These are phyloP conservation scores for Phytophthora pinifolia DNA, from an alignment of 352 stramenopile genomes.

Conservation along the genomic window DNA sequence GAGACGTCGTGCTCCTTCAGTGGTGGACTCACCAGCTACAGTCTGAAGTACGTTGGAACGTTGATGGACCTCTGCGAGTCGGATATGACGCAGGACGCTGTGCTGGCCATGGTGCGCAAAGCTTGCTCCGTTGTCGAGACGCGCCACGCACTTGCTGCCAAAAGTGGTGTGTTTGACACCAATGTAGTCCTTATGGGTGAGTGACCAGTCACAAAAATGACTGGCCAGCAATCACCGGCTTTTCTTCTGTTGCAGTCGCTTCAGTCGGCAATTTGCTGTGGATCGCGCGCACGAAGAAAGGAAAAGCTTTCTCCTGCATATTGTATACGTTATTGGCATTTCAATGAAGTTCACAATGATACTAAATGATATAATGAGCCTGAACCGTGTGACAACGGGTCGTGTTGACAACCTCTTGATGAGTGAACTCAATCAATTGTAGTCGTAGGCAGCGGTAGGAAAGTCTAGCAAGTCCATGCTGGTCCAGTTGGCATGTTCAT, in stretches of 20 bases:
- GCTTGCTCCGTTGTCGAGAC: constrained; percentile 29
- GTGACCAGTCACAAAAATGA: constrained; percentile 16
- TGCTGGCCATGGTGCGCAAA: constrained; percentile 32
- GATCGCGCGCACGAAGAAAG: neutral
- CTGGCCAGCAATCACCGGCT: constrained; percentile 27
- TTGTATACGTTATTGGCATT: constrained; percentile 11
- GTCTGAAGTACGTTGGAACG: constrained; percentile 57
- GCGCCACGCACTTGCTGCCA: neutral
- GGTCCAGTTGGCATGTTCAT: too few species aligned
- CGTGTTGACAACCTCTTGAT: constrained; percentile 65
- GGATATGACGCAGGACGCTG: constrained; percentile 17
- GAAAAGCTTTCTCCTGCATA: neutral
- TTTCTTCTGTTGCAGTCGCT: too few species aligned
- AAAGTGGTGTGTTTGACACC: constrained; percentile 28
- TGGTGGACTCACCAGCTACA: constrained; percentile 65
- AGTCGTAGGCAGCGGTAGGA: neutral
- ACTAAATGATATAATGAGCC: constrained; percentile 82
- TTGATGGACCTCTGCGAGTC: constrained; percentile 52
- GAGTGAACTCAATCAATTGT: constrained; percentile 46
- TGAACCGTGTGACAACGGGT: constrained; percentile 48
- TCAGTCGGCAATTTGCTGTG: constrained; percentile 27
- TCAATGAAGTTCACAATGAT: constrained; percentile 55
- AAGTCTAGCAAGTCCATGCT: too few species aligned
- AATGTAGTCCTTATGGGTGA: constrained; percentile 34
- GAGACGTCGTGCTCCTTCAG: constrained; percentile 29